Base-by-base conservation (phyloP, 1,139 yeast species). In the Saccharomyces hybrid region DNA sequence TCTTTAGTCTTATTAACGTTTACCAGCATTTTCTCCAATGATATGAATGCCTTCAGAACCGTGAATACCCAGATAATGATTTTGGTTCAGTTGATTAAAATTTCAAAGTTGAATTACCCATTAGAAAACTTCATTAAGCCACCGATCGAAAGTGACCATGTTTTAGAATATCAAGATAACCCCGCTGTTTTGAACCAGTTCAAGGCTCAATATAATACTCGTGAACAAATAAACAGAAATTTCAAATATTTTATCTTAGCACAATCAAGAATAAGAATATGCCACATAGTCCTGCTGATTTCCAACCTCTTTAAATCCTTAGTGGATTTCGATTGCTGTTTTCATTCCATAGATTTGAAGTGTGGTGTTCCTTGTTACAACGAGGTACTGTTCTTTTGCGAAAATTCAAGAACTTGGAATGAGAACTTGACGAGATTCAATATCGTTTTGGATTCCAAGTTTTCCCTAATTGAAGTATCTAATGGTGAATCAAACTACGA, bases 231-330 rank as follows among this genome's bases (percentile, higher is more conserved):
- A 44, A 78, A 78, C 55, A 77, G 78, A 49, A 82, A 83, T 63
- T 87, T 83, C 75, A 83, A 85, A 54, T 88, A 88, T 69, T 91
- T 90, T 64, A 77, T 89, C 42, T 74, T 80, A 66, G 87, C 90
- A 0, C 97, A 91, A 71, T 83, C 93, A 46, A 78, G 97, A 62
- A 88, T 90, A 54, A 78, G 97, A 64, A 88, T 97, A 0, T 80
- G 91, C 64, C 95, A 88, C 63, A 85, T 86, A 3, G 82, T 90
- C 52, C 83, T 88, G 63, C 77, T 86, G 64, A 76, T 90, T 20
- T 84, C 89, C 54, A 84, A 86, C 38, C 72, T 88, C 59, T 78
- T 88, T 65, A 81, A 90, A 0, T 78, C 88, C 2, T 75, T 86
- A 57, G 80, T 83, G 59, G 91, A 86, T n/a, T 73, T 81, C 13